Conservation (phyloP, 345 rosid genomes). For the Eucalyptus tenuipes region DNA sequence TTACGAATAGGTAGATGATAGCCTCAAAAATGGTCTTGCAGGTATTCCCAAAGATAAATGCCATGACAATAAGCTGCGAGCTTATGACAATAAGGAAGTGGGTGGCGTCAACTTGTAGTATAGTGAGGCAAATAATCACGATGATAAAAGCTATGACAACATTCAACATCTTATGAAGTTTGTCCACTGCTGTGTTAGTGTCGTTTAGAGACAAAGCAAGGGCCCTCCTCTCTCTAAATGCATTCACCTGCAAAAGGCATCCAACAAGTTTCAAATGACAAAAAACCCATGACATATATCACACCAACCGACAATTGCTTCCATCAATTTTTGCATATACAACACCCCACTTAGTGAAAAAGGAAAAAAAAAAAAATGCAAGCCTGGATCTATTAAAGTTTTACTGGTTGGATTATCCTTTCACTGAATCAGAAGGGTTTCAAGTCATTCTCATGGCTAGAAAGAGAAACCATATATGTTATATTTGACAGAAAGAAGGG, state of each 20-base stretch:
- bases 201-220: slow-evolving; percentile 37
- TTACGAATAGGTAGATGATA: slow-evolving; percentile 34
- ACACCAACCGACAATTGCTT: background rate
- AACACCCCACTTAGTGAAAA: background rate
- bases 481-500: background rate
- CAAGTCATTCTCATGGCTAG: background rate
- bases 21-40: slow-evolving; percentile 42
- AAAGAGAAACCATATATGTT: background rate
- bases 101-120: slow-evolving; percentile 21
- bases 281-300: background rate
- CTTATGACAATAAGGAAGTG: slow-evolving; percentile 33
- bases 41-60: slow-evolving; percentile 31
- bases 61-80: slow-evolving; percentile 32
- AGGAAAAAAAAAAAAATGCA: background rate
- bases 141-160: slow-evolving; percentile 15
- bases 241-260: slow-evolving; percentile 13
- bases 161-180: slow-evolving; percentile 31
- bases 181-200: slow-evolving; percentile 34
- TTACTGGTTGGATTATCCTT: background rate
- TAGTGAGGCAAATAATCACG: slow-evolving; percentile 21
- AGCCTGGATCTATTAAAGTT: background rate
- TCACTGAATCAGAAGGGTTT: background rate
- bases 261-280: background rate
- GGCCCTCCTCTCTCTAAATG: slow-evolving; percentile 27
- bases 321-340: background rate